Evolutionary conservation across 2,329 filamentous ascomycete species (phyloP).

Genomic region (Penicillium brevicompactum): DNA sequence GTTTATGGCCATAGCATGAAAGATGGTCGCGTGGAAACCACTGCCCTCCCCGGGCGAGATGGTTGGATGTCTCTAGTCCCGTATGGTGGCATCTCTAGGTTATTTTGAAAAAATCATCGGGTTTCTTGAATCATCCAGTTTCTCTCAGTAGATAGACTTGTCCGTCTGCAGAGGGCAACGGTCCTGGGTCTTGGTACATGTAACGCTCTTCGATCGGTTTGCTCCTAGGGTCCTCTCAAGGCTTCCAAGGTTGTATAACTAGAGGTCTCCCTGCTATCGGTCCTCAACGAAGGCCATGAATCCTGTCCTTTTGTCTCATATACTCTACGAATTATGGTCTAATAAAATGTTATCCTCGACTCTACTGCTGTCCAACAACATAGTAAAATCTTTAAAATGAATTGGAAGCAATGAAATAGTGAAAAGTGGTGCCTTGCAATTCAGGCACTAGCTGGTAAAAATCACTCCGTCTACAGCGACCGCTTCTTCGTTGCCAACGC

Average conservation of each 20-base stretch:
- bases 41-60: conserved; percentile 39
- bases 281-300: background rate
- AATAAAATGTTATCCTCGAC: background rate
- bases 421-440: background rate
- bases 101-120: conserved; percentile 42
- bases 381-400: too few species aligned
- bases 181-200: too few species aligned
- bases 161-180: background rate
- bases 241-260: too few species aligned
- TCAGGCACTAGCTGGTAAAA: background rate
- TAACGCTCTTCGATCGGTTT: too few species aligned
- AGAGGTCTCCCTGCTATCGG: too few species aligned
- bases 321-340: background rate
- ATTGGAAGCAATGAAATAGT: too few species aligned
- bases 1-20: conserved; percentile 45
- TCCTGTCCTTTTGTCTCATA: background rate
- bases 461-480: too few species aligned
- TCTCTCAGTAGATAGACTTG: conserved; percentile 6
- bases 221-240: too few species aligned
- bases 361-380: too few species aligned
- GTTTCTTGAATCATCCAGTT: conserved; percentile 28
- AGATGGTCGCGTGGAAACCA: conserved; percentile 39
- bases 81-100: conserved; percentile 43
- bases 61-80: conserved; percentile 45
- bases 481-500: background rate